A percentile compares a stretch with the other conserved stretches of the same genome.
Conservation (phyloP, 1,284 basidiomycete species). For the Inonotus obliquus region DNA sequence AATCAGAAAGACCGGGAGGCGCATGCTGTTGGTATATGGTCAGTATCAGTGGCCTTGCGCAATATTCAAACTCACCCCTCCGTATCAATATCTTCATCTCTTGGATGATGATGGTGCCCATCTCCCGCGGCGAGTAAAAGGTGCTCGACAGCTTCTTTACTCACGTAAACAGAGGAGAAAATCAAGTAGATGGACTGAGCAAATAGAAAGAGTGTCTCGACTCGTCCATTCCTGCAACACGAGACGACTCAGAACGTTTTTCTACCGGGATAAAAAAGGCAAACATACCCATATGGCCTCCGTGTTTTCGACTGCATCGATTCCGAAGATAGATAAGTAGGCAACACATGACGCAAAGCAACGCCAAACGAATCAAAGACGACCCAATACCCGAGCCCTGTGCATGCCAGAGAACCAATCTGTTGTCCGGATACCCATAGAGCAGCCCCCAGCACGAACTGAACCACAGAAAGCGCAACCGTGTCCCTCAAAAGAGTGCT, state of each 20-base stretch:
- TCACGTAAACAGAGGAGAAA: constrained; percentile 89
- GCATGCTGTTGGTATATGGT: constrained; percentile 44
- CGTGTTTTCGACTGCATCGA: constrained; percentile 30
- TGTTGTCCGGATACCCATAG: constrained; percentile 93
- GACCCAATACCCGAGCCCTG: constrained; percentile 92
- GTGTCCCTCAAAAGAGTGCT: constrained; percentile 4
- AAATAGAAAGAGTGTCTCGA: constrained; percentile 79
- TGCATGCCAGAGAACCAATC: constrained; percentile 80
- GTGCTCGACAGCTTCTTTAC: constrained; percentile 90
- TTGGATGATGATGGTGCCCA: constrained; percentile 60
- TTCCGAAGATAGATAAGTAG: constrained; percentile 32
- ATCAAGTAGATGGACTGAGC: constrained; percentile 86
- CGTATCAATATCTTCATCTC: constrained; percentile 38
- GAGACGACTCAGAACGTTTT: not conserved
- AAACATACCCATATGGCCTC: constrained; percentile 65
- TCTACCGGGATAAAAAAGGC: not conserved
- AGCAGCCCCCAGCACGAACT: constrained; percentile 61
- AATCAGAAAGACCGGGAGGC: constrained; percentile 63
- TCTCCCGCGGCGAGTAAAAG: constrained; percentile 61
- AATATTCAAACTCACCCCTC: constrained; percentile 33
- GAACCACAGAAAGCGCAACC: constrained; percentile 27
- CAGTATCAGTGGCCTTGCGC: not conserved
- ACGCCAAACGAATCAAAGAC: constrained; percentile 92
- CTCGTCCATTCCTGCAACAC: constrained; percentile 55
- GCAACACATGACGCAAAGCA: constrained; percentile 50